Base-by-base conservation (phyloP, 1,284 basidiomycete species). In the Cutaneotrichosporon dermatis region DNA sequence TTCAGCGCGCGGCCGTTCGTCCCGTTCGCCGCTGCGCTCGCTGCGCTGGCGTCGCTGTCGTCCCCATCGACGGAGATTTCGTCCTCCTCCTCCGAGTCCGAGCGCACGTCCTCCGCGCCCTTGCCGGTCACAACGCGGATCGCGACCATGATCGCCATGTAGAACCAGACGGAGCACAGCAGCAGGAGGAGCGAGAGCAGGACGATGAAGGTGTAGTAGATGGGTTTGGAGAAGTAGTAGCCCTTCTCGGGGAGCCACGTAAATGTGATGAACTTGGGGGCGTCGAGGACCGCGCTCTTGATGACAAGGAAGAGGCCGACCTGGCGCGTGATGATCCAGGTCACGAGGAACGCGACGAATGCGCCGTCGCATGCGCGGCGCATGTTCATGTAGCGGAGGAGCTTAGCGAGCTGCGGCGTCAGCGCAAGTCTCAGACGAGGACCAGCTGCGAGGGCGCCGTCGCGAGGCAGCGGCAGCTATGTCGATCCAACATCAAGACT, bases 241-340 rank as follows among this genome's bases (percentile, higher is more conserved):
- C 86, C 87, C 33, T 74, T 70, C 52, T 82, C 81, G 2, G 85
- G 85, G 5, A 83, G 80, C 87, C 88, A 90, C 41, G 76, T 71
- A 63, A 82, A 83, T 2, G 80, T 69, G 15, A 89, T 78, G 43
- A 83, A 72, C 1, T 68, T 70, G 2, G 82, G 80, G 0, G 79
- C 70, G 59, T 89, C 84, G 60, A 79, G 70, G 58, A 82, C 82
- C 13, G 82, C 78, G 4, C 86, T 87, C 63, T 81, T 80, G 66
- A 93, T 87, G 63, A 87, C 84, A 57, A 85, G 75, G 43, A 85
- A 74, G 79, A 92, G 92, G 37, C 92, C 81, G 66, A 88, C 76
- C 71, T 96, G 90, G 55, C 93, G 85, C 1, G 92, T 92, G 41
- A 90, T 70, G 60, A 94, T 81, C 93, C 93, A 97, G n/a, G 88